Base-by-base conservation (phyloP, 2,329 filamentous ascomycete species). In the Sarocladiaceae sp. region DNA sequence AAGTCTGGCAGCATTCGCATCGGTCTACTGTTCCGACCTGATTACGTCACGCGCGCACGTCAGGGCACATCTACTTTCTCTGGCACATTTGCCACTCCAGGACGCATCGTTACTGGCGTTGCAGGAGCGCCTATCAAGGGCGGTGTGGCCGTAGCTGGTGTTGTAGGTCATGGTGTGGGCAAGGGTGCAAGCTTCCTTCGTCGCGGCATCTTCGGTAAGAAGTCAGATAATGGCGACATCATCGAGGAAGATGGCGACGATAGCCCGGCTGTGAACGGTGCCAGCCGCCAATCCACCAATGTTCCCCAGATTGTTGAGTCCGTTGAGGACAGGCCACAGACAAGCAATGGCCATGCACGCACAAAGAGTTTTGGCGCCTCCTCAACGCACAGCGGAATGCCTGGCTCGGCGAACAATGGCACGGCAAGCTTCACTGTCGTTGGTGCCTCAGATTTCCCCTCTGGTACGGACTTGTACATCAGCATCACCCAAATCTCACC, bases 111-210 rank as follows among this genome's bases (percentile, higher is more conserved):
- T 54, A 87, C 84, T 12, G 83, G 84, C 56, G 84, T 87, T 50
- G 84, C 83, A 25, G 93, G 93, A 33, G 94, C 87, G 17, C 95
- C 94, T n/a, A 86, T 99, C 69, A 97, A 97, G 73, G 92, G 91
- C 31, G 89, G 89, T 26, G 87, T 84, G 53, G 86, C 87, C 33
- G 92, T 90, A 33, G 87, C 80, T 13, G 84, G 82, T 2, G 79
- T 72, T 18, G 83, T 90, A 2, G 87, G 87, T 20, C 88, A 90
- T 54, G 86, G 88, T 33, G 90, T 97, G 29, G 85, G 90, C 57
- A 95, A 89, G 67, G 93, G 91, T 42, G 94, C 91, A 5, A 92
- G 89, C 0, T 97, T 97, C 77, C 76, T 99, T 58, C 88, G 88
- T 59, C 88, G 90, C 55, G 90, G 90, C 17, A 85, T 97, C 69